Conservation (phyloP, 2,329 filamentous ascomycete genomes). For the Fusarium chaquense region DNA sequence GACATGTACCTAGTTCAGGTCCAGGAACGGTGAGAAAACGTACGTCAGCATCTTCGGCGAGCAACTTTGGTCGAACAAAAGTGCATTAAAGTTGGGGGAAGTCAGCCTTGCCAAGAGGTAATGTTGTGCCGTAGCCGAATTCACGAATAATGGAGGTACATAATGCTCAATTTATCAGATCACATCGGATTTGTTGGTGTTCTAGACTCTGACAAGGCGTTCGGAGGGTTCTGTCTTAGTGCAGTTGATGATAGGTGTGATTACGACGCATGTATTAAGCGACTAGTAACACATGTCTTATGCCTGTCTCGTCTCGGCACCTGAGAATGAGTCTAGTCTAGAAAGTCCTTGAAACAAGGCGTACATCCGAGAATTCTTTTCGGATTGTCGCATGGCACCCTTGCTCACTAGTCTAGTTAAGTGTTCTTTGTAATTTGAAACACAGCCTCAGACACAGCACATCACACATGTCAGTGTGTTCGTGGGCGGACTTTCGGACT, state of each 20-base stretch:
- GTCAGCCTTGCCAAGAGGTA: neutral
- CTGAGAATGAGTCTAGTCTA: neutral
- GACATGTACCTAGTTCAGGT: neutral
- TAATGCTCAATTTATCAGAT: neutral
- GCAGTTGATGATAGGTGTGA: no score
- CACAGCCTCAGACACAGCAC: neutral
- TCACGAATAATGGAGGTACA: neutral
- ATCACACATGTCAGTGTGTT: neutral
- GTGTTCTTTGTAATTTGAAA: neutral
- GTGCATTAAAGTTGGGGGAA: neutral
- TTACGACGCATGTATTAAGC: neutral
- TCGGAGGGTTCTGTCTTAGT: neutral
- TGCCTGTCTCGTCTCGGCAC: neutral
- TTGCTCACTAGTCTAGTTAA: neutral
- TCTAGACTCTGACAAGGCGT: neutral
- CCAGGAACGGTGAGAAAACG: neutral
- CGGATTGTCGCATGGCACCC: no score
- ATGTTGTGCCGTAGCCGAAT: neutral
- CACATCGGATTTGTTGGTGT: neutral
- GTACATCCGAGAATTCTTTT: neutral
- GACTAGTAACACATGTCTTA: neutral
- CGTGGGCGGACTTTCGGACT: neutral
- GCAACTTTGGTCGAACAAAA: neutral
- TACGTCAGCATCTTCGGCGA: neutral
- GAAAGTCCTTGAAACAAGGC: neutral